Conservation (phyloP, 345 rosid species). For the Melastoma malabathricum region DNA sequence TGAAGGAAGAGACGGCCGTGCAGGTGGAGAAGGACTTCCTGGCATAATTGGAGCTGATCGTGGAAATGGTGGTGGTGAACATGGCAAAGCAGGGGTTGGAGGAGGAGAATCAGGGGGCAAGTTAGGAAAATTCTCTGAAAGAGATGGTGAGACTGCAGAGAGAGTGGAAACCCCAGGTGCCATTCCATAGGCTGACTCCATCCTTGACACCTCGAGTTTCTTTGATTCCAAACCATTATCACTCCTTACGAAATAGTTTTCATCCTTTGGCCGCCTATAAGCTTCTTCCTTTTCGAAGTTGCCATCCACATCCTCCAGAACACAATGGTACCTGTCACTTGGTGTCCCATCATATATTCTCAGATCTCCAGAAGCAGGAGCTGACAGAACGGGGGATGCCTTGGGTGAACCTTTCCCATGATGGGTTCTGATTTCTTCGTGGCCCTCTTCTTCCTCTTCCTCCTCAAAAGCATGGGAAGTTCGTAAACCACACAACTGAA, state of each 20-base stretch:
- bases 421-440: slow-evolving; percentile 38
- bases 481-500: slow-evolving; percentile 70
- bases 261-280: slow-evolving; percentile 55
- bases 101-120: slow-evolving; percentile 73
- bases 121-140: slow-evolving; percentile 48
- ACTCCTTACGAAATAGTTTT: slow-evolving; percentile 11
- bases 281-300: slow-evolving; percentile 87
- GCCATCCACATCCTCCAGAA: slow-evolving; percentile 69
- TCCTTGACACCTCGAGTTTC: slow-evolving; percentile 18
- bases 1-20: slow-evolving; percentile 19
- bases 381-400: slow-evolving; percentile 24
- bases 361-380: slow-evolving; percentile 25
- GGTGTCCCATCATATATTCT: slow-evolving; percentile 31
- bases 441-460: slow-evolving; percentile 30
- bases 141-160: slow-evolving; percentile 21
- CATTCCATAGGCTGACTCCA: slow-evolving; percentile 11
- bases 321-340: slow-evolving; percentile 52
- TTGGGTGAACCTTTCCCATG: slow-evolving; percentile 24
- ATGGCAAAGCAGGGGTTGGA: slow-evolving; percentile 52
- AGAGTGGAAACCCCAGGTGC: slow-evolving; percentile 19
- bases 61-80: slow-evolving; percentile 50
- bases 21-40: slow-evolving; percentile 24
- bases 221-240: slow-evolving; percentile 22
- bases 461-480: slow-evolving; percentile 51
- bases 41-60: slow-evolving; percentile 26